Percentiles rank a stretch among this genome's conserved stretches.
Conservation (phyloP, 75 land plant genomes). For the Chamaecyparis obtusa region DNA sequence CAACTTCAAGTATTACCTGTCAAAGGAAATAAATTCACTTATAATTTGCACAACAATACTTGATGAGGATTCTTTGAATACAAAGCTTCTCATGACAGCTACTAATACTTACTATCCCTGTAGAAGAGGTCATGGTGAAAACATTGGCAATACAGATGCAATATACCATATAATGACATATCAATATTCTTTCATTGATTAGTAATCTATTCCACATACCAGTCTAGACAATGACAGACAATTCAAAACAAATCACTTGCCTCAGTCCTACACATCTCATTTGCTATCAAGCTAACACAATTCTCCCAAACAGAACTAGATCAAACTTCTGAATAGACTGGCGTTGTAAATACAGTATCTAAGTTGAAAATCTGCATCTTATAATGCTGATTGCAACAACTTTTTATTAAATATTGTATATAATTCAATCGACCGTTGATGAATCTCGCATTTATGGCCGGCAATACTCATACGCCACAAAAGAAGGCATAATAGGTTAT, state of each 20-base stretch:
- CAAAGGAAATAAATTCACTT: background rate
- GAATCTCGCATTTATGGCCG: too few relatives aligned
- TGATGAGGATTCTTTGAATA: background rate
- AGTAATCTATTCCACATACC: background rate
- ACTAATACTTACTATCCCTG: background rate
- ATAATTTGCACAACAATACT: background rate
- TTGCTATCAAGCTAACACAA: background rate
- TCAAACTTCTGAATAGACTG: background rate
- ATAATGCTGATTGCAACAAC: background rate
- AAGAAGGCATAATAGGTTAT: too few relatives aligned
- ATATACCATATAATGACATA: background rate
- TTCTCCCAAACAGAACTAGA: background rate
- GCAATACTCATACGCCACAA: too few relatives aligned
- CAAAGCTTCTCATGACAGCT: background rate
- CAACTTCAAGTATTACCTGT: conserved; percentile 85
- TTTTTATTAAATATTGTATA: background rate
- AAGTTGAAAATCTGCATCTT: background rate
- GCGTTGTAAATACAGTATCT: background rate
- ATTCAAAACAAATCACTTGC: background rate
- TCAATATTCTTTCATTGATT: background rate
- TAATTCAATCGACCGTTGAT: too few relatives aligned
- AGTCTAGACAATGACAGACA: background rate
- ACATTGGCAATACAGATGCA: background rate
- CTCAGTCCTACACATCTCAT: background rate
- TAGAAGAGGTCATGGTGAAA: background rate